Conservation (phyloP, 1,284 basidiomycete species). For the Blastosporella zonata region DNA sequence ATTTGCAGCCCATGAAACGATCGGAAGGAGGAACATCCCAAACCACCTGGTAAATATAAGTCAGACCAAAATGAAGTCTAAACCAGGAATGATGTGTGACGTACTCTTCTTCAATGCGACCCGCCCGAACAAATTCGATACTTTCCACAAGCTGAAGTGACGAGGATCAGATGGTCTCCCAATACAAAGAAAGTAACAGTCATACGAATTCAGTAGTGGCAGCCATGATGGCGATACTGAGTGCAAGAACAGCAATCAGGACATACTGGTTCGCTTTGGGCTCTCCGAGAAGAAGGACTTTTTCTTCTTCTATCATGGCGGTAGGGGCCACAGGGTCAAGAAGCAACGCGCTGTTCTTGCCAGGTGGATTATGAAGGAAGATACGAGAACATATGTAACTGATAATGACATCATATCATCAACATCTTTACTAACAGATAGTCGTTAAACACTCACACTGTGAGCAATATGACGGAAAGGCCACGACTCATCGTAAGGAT, state of each 20-base stretch:
- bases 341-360: constrained; percentile 46
- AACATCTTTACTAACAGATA: not conserved
- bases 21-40: constrained; percentile 63
- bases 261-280: constrained; percentile 62
- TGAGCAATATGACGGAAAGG: constrained; percentile 54
- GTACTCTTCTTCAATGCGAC: constrained; percentile 47
- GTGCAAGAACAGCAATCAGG: constrained; percentile 47
- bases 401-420: not conserved
- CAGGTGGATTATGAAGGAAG: constrained; percentile 67
- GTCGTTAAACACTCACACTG: constrained; percentile 41
- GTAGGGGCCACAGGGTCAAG: constrained; percentile 42
- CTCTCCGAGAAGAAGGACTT: constrained; percentile 37
- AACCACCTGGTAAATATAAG: constrained; percentile 49
- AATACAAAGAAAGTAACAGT: constrained; percentile 4
- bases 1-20: constrained; percentile 69
- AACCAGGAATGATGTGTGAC: constrained; percentile 16
- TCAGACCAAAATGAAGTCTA: constrained; percentile 2
- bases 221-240: constrained; percentile 59
- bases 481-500: constrained; percentile 63
- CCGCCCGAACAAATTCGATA: constrained; percentile 50
- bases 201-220: constrained; percentile 66
- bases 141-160: constrained; percentile 54
- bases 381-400: constrained; percentile 65
- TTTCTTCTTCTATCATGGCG: constrained; percentile 42
- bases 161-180: not conserved